Conservation (phyloP, 176 grass and related monocot genomes). For the Bolboschoenus planiculmis region DNA sequence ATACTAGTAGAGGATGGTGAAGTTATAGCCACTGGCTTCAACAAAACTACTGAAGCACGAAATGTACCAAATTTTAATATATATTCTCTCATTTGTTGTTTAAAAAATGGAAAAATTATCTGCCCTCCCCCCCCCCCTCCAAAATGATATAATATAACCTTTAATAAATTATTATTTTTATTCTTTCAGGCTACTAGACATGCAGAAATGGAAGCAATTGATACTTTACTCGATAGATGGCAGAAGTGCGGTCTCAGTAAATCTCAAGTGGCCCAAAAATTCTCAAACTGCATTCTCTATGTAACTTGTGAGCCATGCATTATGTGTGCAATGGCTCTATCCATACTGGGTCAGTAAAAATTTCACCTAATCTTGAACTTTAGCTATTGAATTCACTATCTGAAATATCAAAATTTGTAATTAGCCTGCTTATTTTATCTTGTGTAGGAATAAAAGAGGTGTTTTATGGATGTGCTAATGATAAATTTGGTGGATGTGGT, state of each 20-base stretch:
- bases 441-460: constrained; percentile 72
- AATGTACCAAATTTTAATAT: constrained; percentile 39
- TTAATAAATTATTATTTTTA: neutral
- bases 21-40: constrained; percentile 67
- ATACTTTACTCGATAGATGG: constrained; percentile 73
- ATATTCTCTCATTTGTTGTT: neutral
- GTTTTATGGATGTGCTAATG: constrained; percentile 76
- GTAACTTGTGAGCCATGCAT: constrained; percentile 92
- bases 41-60: constrained; percentile 62
- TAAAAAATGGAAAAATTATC: too few relatives aligned
- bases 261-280: constrained; percentile 51
- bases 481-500: constrained; percentile 96
- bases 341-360: constrained; percentile 59
- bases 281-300: constrained; percentile 71
- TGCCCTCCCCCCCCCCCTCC: neutral
- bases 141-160: neutral
- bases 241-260: constrained; percentile 55
- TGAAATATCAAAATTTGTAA: neutral
- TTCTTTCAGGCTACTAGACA: constrained; percentile 74
- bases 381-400: neutral
- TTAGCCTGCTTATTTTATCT: constrained; percentile 19
- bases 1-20: constrained; percentile 75
- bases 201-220: constrained; percentile 96
- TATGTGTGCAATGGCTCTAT: constrained; percentile 79
- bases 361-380: constrained; percentile 3